A percentile compares a stretch with the other conserved stretches of the same genome.
These are phyloP conservation scores for Dipodascus geniculatus DNA, from an alignment of 805 yeast genomes.

Conservation along the genomic window DNA sequence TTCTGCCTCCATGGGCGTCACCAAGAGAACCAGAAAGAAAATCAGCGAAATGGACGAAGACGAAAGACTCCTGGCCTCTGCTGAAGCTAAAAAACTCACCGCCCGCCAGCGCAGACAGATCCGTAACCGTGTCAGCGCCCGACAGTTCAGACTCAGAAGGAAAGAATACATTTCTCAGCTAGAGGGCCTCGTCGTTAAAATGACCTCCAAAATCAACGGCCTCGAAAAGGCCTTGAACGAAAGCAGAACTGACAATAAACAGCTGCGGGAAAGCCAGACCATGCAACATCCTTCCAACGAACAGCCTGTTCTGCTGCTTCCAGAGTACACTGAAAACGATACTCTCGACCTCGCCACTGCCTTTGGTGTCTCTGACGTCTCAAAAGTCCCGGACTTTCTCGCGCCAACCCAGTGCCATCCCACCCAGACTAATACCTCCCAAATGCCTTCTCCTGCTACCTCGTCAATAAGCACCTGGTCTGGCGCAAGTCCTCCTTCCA, in stretches of 20 bases:
- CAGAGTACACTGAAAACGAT: constrained; percentile 5
- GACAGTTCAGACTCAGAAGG: constrained; percentile 22
- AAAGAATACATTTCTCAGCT: constrained; percentile 23
- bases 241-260: constrained; percentile 11
- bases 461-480: constrained; percentile 1
- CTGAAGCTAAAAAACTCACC: constrained; percentile 18
- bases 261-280: constrained; percentile 4
- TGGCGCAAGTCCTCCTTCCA: constrained; percentile 1
- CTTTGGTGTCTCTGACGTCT: neutral
- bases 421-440: neutral
- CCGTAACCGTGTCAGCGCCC: constrained; percentile 22
- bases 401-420: constrained; percentile 4
- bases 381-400: neutral
- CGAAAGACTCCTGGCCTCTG: constrained; percentile 21
- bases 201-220: constrained; percentile 13
- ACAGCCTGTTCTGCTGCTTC: constrained; percentile 6
- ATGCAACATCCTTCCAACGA: constrained; percentile 1
- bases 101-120: constrained; percentile 23
- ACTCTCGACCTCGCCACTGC: neutral
- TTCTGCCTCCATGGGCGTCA: neutral
- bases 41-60: constrained; percentile 18
- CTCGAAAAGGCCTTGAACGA: constrained; percentile 10
- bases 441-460: neutral
- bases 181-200: constrained; percentile 17
- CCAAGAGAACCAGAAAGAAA: neutral